A percentile compares a stretch with the other conserved stretches of the same genome.
Evolutionary conservation across 2,329 filamentous ascomycete genomes (phyloP).

Genomic region (Ophiostoma ips): DNA sequence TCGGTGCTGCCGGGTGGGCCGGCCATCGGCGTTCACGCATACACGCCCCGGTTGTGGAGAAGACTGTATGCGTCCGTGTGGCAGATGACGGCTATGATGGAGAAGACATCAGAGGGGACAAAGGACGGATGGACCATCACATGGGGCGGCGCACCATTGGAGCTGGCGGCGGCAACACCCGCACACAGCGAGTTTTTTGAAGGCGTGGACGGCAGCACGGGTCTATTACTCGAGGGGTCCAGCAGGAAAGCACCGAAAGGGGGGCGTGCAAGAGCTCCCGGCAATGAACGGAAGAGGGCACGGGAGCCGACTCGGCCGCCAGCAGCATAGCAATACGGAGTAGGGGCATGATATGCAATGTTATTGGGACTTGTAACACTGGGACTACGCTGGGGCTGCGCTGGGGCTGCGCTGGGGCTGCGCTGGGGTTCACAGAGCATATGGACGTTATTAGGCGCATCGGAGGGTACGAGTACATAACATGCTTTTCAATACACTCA

Average conservation of each 20-base stretch:
- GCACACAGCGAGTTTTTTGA: conserved; percentile 34
- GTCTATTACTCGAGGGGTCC: conserved; percentile 7
- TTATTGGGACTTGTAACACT: no score
- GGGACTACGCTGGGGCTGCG: no score
- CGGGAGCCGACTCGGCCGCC: no score
- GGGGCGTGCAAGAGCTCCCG: background rate
- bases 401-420: no score
- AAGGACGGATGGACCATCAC: conserved; percentile 20
- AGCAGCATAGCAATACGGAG: no score
- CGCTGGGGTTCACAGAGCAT: no score
- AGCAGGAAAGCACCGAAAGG: background rate
- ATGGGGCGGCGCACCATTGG: conserved; percentile 30
- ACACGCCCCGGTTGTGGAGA: conserved; percentile 28
- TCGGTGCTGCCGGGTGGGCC: conserved; percentile 16
- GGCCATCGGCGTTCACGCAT: conserved; percentile 21
- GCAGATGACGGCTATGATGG: conserved; percentile 30
- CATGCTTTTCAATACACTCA: no score
- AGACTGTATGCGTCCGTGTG: conserved; percentile 34
- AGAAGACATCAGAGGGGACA: conserved; percentile 16
- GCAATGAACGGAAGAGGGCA: background rate
- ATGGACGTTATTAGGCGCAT: no score
- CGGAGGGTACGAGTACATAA: no score
- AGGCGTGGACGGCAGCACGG: conserved; percentile 23
- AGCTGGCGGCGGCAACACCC: conserved; percentile 19
- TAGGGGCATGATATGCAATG: no score